Evolutionary conservation across 2,329 filamentous ascomycete species (phyloP), one percentile per base, ranked within the genome.

Genomic region (Tolypocladium paradoxum): DNA sequence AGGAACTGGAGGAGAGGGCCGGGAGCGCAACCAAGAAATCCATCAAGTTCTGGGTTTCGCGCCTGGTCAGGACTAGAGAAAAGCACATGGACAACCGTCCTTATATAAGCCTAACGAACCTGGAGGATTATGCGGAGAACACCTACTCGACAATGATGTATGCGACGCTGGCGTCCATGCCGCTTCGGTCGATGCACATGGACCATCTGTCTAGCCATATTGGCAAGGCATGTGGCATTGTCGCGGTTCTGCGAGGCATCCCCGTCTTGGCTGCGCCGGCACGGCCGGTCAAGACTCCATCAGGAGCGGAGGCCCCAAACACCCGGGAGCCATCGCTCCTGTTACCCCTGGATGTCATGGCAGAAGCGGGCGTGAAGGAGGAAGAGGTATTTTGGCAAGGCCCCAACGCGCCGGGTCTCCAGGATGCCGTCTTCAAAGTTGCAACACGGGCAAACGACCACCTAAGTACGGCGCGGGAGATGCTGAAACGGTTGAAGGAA

Each of bases 171-270:
- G 89, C 89, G 20, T 78, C 86, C 7, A 72, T 96, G 53, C 87
- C 90, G 0, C 76, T 96, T 63, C 81, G 84, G 11, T 95, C 88
- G 1, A 78, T 96, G 62, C 86, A 91, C 27, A 83, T 90, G 43
- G 93, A 99, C 64, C 93, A 99, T 70, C 76, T 99, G 20, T 92
- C 92, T 9, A 95, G 88, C 52, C 93, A 99, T 68, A 88, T 97
- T 54, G 93, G 93, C 51, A 99, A 99, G 65, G 91, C 93, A 0
- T 87, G 84, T 49, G 93, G 93, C 9, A 96, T 99, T 52, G 79
- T 84, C 2, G 87, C 92, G 1, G 81, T 96, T 0, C 74, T 99
- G n/a, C 80, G 92, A 40, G 92, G 93, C 0, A 76, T 97, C 12
- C 91, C 93, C 0, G 69, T 97, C 3, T 77, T 97, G n/a, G 91